Evolutionary conservation across 805 yeast species (phyloP).

Genomic region (Jamesozyma rosinii): DNA sequence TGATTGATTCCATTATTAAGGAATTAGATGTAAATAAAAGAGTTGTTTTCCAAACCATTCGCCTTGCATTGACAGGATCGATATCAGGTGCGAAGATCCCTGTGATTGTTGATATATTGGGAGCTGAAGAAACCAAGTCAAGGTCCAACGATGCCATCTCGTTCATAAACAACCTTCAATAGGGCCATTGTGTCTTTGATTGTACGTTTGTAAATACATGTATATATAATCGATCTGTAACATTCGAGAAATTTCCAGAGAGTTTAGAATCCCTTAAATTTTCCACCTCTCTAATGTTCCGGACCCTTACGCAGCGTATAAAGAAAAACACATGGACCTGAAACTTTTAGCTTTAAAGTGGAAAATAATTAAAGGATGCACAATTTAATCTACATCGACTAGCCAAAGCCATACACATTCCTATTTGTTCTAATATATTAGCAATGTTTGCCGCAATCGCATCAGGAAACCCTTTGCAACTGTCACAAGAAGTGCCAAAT

Average conservation of each 20-base stretch:
- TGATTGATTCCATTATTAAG: background rate
- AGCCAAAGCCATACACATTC: too few species aligned
- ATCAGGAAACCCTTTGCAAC: slow-evolving; percentile 32
- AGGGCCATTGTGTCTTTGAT: background rate
- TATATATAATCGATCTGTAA: too few species aligned
- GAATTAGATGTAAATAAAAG: slow-evolving; percentile 20
- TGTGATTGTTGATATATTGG: slow-evolving; percentile 46
- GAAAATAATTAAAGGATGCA: too few species aligned
- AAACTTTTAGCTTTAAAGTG: too few species aligned
- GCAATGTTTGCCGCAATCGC: slow-evolving; percentile 33
- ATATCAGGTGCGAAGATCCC: slow-evolving; percentile 63
- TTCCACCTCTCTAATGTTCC: too few species aligned
- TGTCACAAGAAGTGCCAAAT: slow-evolving; percentile 31
- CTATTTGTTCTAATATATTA: too few species aligned
- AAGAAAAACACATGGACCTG: too few species aligned
- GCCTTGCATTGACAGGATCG: slow-evolving; percentile 65
- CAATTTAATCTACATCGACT: too few species aligned
- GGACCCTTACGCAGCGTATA: too few species aligned
- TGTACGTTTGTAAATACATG: background rate
- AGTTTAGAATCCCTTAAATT: background rate
- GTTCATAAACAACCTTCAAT: background rate
- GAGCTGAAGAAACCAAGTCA: slow-evolving; percentile 30
- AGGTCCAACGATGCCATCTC: slow-evolving; percentile 16
- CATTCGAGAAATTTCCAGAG: background rate
- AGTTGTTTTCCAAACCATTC: slow-evolving; percentile 44